A percentile compares a stretch with the other conserved stretches of the same genome.
These are phyloP conservation scores for Rhododendron henanense DNA, from an alignment of 148 eudicot species.

Conservation along the genomic window DNA sequence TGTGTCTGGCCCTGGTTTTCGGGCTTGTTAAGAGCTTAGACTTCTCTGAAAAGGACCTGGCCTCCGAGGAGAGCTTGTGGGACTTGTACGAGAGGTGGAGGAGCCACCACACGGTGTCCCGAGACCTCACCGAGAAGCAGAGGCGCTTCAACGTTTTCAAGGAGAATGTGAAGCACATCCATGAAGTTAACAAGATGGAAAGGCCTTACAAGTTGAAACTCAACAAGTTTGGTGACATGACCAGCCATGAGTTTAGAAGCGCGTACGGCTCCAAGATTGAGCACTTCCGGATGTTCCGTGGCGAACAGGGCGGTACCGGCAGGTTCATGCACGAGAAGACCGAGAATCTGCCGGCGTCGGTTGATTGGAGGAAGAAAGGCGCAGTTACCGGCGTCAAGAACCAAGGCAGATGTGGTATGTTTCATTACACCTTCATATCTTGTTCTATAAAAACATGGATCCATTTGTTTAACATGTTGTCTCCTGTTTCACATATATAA, in stretches of 20 bases:
- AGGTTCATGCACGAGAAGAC: slow-evolving; percentile 44
- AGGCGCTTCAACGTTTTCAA: slow-evolving; percentile 60
- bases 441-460: not conserved
- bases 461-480: no score
- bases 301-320: slow-evolving; percentile 14
- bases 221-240: slow-evolving; percentile 57
- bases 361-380: slow-evolving; percentile 71
- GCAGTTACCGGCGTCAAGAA: slow-evolving; percentile 67
- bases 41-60: slow-evolving; percentile 42
- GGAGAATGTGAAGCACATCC: slow-evolving; percentile 45
- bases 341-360: slow-evolving; percentile 40
- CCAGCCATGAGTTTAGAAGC: slow-evolving; percentile 46
- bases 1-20: slow-evolving; percentile 25
- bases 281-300: slow-evolving; percentile 48
- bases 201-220: slow-evolving; percentile 54
- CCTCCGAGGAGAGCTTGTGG: slow-evolving; percentile 44
- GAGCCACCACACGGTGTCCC: slow-evolving; percentile 46
- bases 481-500: not conserved
- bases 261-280: slow-evolving; percentile 47
- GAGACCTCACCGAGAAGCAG: slow-evolving; percentile 38
- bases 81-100: slow-evolving; percentile 59
- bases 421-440: not conserved
- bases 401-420: slow-evolving; percentile 66
- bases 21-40: slow-evolving; percentile 34
- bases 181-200: slow-evolving; percentile 45